A percentile compares a stretch with the other conserved stretches of the same genome.
These are phyloP conservation scores for Suhomyces guaymorum DNA, from an alignment of 1,139 yeast species.

Conservation along the genomic window DNA sequence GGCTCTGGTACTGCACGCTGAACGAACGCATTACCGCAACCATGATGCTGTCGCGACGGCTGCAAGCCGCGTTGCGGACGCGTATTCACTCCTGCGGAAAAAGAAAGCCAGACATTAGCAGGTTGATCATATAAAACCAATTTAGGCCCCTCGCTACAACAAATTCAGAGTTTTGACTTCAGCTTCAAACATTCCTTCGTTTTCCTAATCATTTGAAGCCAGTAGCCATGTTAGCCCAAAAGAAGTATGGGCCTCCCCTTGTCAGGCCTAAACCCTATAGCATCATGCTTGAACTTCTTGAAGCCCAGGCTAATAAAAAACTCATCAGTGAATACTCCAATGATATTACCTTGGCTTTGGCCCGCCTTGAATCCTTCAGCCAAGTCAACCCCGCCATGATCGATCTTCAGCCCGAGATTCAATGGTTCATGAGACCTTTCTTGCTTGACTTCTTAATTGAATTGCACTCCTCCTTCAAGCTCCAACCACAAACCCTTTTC, in stretches of 20 bases:
- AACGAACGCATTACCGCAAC: too few relatives aligned
- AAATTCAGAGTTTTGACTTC: background rate
- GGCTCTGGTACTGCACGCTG: background rate
- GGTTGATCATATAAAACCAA: conserved; percentile 11
- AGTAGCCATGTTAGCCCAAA: conserved; percentile 10
- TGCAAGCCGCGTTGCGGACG: conserved; percentile 12
- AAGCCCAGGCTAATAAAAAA: conserved; percentile 45
- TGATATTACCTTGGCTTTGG: conserved; percentile 33
- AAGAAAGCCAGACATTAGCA: conserved; percentile 5
- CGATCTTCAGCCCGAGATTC: conserved; percentile 87
- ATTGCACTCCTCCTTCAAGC: conserved; percentile 72
- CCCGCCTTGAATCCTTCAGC: conserved; percentile 33
- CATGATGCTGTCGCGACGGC: conserved; percentile 8
- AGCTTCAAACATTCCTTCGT: conserved; percentile 15
- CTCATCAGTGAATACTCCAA: conserved; percentile 44
- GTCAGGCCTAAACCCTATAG: conserved; percentile 41
- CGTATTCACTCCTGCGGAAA: conserved; percentile 12
- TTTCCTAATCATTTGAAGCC: conserved; percentile 8
- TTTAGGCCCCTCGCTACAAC: conserved; percentile 3
- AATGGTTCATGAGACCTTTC: conserved; percentile 91
- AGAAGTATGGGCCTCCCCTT: conserved; percentile 47
- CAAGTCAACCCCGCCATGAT: conserved; percentile 68
- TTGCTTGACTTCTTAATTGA: conserved; percentile 81
- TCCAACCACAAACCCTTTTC: conserved; percentile 78
- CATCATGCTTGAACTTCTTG: conserved; percentile 47